Percentiles rank a stretch among this genome's conserved stretches.
Evolutionary conservation across 345 rosid species (phyloP).

Genomic region (Abelmoschus esculentus): DNA sequence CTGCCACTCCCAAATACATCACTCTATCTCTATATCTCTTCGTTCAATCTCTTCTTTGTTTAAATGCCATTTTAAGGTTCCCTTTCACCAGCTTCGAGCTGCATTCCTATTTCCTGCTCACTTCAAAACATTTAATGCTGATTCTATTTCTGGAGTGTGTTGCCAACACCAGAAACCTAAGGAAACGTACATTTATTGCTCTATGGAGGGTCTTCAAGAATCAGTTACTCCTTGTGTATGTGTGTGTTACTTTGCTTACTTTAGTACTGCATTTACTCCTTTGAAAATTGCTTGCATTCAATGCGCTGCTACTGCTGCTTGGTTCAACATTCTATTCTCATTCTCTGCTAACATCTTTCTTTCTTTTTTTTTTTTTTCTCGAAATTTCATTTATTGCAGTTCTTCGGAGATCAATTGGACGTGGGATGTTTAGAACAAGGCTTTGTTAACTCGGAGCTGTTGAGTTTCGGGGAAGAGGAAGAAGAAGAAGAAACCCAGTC

Average conservation of each 20-base stretch:
- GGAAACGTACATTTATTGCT: too few species aligned
- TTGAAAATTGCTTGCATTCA: neutral
- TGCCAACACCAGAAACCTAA: neutral
- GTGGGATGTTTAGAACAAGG: constrained; percentile 32
- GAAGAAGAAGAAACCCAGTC: too few species aligned
- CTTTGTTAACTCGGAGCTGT: constrained; percentile 24
- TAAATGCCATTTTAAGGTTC: neutral
- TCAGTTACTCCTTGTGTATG: too few species aligned
- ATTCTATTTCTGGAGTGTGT: neutral
- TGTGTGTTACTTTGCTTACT: too few species aligned
- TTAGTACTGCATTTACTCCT: too few species aligned
- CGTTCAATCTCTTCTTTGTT: neutral
- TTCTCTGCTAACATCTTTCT: neutral
- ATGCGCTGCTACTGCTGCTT: neutral
- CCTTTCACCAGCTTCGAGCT: neutral
- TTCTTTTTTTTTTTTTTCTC: neutral
- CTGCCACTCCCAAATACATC: neutral
- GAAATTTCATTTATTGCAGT: too few species aligned
- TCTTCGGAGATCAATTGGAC: constrained; percentile 11
- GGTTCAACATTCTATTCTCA: neutral
- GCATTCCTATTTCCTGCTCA: neutral
- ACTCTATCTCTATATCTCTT: neutral
- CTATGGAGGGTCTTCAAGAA: too few species aligned
- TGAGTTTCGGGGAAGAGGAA: neutral
- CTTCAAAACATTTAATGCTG: neutral